These are phyloP conservation scores for Verticillium nubilum DNA, from an alignment of 2,329 filamentous ascomycete species.

Conservation along the genomic window DNA sequence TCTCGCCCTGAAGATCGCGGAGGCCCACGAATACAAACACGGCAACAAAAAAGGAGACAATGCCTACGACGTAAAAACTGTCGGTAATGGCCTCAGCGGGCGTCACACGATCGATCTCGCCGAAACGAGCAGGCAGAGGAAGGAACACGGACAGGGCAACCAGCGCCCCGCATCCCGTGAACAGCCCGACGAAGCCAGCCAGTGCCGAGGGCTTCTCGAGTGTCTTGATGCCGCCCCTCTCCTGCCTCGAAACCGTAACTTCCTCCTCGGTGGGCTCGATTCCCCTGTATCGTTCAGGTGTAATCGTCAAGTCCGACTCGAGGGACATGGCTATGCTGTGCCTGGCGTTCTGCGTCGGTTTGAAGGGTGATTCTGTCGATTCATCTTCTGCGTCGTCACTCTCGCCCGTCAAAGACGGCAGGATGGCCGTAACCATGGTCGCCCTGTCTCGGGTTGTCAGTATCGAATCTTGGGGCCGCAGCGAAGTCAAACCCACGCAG, in stretches of 20 bases:
- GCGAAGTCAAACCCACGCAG: constrained; percentile 50
- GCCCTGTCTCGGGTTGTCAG: constrained; percentile 37
- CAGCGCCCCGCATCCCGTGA: constrained; percentile 87
- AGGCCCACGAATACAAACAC: constrained; percentile 75
- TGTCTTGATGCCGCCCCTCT: constrained; percentile 14
- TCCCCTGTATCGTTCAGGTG: constrained; percentile 53
- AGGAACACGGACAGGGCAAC: constrained; percentile 79
- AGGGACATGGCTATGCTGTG: constrained; percentile 62
- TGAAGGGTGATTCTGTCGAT: constrained; percentile 18
- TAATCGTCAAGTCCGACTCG: constrained; percentile 71
- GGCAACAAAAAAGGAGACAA: constrained; percentile 66
- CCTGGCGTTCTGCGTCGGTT: constrained; percentile 36
- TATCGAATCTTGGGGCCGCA: background rate
- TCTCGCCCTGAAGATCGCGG: constrained; percentile 62
- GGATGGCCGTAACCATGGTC: constrained; percentile 95
- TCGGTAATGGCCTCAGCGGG: constrained; percentile 70
- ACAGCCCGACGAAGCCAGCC: constrained; percentile 85
- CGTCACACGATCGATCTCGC: constrained; percentile 63
- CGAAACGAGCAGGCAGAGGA: constrained; percentile 77
- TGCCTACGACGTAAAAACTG: constrained; percentile 83
- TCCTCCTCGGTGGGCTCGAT: constrained; percentile 10
- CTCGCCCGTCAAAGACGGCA: constrained; percentile 65
- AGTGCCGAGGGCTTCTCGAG: constrained; percentile 49
- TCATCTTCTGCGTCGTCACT: constrained; percentile 16
- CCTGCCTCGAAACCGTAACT: constrained; percentile 7